Conservation (phyloP, 768 basidiomycete species). For the Termitomyces sp. region DNA sequence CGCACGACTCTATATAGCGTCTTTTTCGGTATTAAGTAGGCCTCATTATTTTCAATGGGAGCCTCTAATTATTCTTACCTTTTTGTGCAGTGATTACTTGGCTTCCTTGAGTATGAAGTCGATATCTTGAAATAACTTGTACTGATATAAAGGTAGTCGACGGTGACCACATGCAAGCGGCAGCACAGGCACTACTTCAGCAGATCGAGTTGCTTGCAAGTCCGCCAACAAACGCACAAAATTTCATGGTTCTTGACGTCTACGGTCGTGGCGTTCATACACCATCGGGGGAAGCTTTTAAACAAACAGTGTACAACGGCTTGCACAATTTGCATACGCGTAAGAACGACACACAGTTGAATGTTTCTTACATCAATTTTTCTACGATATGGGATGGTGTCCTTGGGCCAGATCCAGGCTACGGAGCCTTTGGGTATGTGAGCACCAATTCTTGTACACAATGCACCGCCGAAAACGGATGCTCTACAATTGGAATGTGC, state of each 20-base stretch:
- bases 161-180: constrained; percentile 39
- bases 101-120: constrained; percentile 32
- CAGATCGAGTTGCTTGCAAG: constrained; percentile 41
- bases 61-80: not conserved
- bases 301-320: constrained; percentile 39
- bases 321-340: constrained; percentile 28
- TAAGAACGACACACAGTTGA: constrained; percentile 20
- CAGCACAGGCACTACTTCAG: constrained; percentile 34
- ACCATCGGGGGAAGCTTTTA: constrained; percentile 38
- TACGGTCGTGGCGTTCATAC: constrained; percentile 41
- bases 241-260: constrained; percentile 43
- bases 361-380: constrained; percentile 42
- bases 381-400: constrained; percentile 46
- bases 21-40: constrained; percentile 54
- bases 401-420: constrained; percentile 36
- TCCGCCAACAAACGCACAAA: constrained; percentile 44
- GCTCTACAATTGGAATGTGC: constrained; percentile 28
- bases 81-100: constrained; percentile 30
- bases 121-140: not conserved
- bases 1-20: constrained; percentile 42
- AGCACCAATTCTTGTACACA: constrained; percentile 28
- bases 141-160: constrained; percentile 18
- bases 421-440: constrained; percentile 41
- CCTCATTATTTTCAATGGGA: not conserved
- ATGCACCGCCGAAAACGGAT: constrained; percentile 23